A percentile compares a stretch with the other conserved stretches of the same genome.
Conservation (phyloP, 2,329 filamentous ascomycete genomes). For the Basipetospora chlamydospora region DNA sequence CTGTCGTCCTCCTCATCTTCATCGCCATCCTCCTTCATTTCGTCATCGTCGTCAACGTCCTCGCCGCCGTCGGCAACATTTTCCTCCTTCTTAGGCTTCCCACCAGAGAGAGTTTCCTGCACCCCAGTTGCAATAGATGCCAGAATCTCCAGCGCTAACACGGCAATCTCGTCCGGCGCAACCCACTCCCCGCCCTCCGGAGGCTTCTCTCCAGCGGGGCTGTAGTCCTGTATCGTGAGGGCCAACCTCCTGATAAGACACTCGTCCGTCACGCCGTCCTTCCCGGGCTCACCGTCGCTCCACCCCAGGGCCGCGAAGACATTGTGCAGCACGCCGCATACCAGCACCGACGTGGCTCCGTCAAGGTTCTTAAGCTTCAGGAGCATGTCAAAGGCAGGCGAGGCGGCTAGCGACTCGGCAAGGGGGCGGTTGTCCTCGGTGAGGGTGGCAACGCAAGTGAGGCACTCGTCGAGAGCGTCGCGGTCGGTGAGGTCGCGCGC, state of each 20-base stretch:
- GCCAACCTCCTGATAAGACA: slow-evolving; percentile 30
- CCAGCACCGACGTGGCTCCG: slow-evolving; percentile 35
- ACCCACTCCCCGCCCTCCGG: slow-evolving; percentile 15
- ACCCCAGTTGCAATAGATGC: slow-evolving; percentile 50
- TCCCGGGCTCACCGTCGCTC: slow-evolving; percentile 34
- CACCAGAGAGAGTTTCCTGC: slow-evolving; percentile 31
- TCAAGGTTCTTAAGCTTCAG: slow-evolving; percentile 30
- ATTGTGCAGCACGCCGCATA: slow-evolving; percentile 49
- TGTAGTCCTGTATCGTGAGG: slow-evolving; percentile 19
- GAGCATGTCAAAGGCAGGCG: slow-evolving; percentile 35
- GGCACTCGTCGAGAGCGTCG: slow-evolving; percentile 26
- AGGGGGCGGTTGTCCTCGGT: slow-evolving; percentile 45
- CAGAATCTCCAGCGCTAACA: slow-evolving; percentile 45
- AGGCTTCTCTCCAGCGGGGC: slow-evolving; percentile 1
- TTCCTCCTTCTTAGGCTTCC: slow-evolving; percentile 20
- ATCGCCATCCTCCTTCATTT: slow-evolving; percentile 18
- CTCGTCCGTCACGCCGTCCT: slow-evolving; percentile 34
- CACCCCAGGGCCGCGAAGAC: slow-evolving; percentile 39
- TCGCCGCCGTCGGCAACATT: slow-evolving; percentile 24
- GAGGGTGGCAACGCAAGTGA: slow-evolving; percentile 36
- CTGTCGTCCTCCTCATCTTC: slow-evolving; percentile 21
- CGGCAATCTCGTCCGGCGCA: slow-evolving; percentile 29
- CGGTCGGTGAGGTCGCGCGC: slow-evolving; percentile 23
- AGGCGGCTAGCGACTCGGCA: slow-evolving; percentile 36
- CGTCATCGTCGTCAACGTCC: slow-evolving; percentile 20